phyloP scores from a whole-genome alignment of 2,329 filamentous ascomycete species.

The Cladobotryum mycophilum region DNA sequence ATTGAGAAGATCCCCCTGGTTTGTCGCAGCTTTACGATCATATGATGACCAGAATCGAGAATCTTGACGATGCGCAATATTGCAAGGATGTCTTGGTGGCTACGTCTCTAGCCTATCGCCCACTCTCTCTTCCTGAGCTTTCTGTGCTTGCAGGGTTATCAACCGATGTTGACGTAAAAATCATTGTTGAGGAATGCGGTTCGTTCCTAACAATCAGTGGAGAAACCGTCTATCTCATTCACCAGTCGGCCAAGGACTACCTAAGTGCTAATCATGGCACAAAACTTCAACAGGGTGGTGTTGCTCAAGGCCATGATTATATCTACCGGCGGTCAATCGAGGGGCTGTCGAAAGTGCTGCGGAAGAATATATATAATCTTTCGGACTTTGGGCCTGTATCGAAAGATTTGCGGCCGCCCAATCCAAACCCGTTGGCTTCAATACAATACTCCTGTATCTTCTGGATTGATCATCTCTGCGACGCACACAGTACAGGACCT shows the following conservation, averaged over 20 bases:
- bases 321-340: slow-evolving; percentile 31
- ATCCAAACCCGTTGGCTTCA: slow-evolving; percentile 15
- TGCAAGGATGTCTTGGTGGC: slow-evolving; percentile 13
- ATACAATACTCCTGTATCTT: slow-evolving; percentile 24
- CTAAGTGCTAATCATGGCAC: slow-evolving; percentile 17
- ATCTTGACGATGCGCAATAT: background rate
- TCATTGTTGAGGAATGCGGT: slow-evolving; percentile 28
- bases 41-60: slow-evolving; percentile 19
- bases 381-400: slow-evolving; percentile 17
- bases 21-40: slow-evolving; percentile 20
- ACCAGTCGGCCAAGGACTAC: slow-evolving; percentile 40
- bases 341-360: slow-evolving; percentile 24
- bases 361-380: slow-evolving; percentile 31
- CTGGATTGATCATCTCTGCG: slow-evolving; percentile 28
- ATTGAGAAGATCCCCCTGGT: slow-evolving; percentile 16
- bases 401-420: slow-evolving; percentile 11
- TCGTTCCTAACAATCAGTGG: slow-evolving; percentile 30
- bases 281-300: slow-evolving; percentile 24
- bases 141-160: slow-evolving; percentile 17
- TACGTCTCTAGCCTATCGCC: slow-evolving; percentile 25
- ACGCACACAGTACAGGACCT: background rate
- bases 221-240: slow-evolving; percentile 30
- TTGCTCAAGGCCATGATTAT: slow-evolving; percentile 19
- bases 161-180: slow-evolving; percentile 12
- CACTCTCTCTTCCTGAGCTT: slow-evolving; percentile 30